Base-by-base conservation (phyloP, 257 asterid species). In the Salvia splendens region DNA sequence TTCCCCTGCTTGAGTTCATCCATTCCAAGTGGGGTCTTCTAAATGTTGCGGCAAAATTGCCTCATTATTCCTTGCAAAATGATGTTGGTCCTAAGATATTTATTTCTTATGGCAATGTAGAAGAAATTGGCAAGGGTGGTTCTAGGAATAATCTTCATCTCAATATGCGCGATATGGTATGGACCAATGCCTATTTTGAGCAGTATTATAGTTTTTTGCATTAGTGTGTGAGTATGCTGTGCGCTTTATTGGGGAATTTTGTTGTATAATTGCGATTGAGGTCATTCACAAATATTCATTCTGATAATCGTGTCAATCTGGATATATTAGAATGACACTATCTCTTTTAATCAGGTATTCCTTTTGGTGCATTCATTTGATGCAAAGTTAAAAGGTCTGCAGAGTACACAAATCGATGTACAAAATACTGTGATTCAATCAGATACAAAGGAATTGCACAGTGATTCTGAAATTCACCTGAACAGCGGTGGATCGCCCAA, bases 11-110 rank as follows among this genome's bases (percentile, higher is more conserved):
- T 51, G 99, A 94, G 81, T 94, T 88, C 75, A 82, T 94, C 70
- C 98, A 94, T 84, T 88, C 96, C 59, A 94, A 94, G 81, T 94
- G 97, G 97, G 99, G 99, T 54, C 95, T 94, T 79, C 84, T 91
- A 64, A 91, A 94, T 78, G 93, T 94, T 79, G 96, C 99, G 64
- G 97, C 99, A 30, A 91, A 94, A 73, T 73, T 94, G 79, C 99
- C 99, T 58, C 97, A 94, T 79, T 94, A 84, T 82, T 91, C 99
- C 63, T 84, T 94, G 83, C 99, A 88, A 82, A 89, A 83, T 83
- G 99, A 94, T 78, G 99, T 91, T 53, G 99, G 99, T 61, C 96
- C 97, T 43, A 91, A 87, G 86, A 84, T 94, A 71, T 81, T 62
- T 73, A 83, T 94, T 61, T 88, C 98, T 43, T 94, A 87, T 72